phyloP scores from a whole-genome alignment of 2,329 filamentous ascomycete genomes.

The Cladosporium halotolerans region DNA sequence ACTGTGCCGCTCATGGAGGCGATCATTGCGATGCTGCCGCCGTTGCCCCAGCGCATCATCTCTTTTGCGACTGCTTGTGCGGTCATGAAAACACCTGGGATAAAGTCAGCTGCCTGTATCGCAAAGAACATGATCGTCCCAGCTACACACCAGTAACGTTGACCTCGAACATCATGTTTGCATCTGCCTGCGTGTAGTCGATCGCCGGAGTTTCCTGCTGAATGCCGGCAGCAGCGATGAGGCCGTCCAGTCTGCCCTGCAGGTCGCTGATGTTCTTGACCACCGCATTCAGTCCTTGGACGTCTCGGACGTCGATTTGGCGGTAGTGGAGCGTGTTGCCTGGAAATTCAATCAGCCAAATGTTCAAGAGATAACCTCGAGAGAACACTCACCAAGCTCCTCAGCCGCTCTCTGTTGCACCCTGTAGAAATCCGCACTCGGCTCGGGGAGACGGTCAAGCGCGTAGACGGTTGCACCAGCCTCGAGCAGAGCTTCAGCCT shows the following conservation, averaged over 20 bases:
- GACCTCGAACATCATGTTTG: conserved; percentile 57
- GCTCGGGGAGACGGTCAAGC: conserved; percentile 55
- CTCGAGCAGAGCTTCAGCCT: conserved; percentile 67
- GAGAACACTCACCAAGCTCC: conserved; percentile 46
- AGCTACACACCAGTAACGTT: conserved; percentile 31
- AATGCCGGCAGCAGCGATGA: conserved; percentile 68
- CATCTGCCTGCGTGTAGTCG: conserved; percentile 62
- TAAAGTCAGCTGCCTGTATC: not conserved
- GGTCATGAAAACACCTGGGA: conserved; percentile 57
- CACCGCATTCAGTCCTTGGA: conserved; percentile 58
- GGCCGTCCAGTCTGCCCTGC: conserved; percentile 69
- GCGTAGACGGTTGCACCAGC: conserved; percentile 68
- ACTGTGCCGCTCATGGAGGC: conserved; percentile 57
- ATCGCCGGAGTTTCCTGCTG: conserved; percentile 79
- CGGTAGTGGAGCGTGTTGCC: conserved; percentile 63
- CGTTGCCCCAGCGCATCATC: conserved; percentile 55
- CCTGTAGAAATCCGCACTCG: conserved; percentile 56
- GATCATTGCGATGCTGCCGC: conserved; percentile 57
- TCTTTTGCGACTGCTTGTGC: conserved; percentile 58
- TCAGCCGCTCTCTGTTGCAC: conserved; percentile 58
- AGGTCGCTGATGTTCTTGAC: conserved; percentile 62
- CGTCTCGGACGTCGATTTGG: conserved; percentile 73
- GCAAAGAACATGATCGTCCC: not conserved
- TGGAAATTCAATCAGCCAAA: not conserved
- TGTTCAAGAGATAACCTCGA: not conserved